Evolutionary conservation across 345 rosid genomes (phyloP).

Genomic region (Punica granatum): DNA sequence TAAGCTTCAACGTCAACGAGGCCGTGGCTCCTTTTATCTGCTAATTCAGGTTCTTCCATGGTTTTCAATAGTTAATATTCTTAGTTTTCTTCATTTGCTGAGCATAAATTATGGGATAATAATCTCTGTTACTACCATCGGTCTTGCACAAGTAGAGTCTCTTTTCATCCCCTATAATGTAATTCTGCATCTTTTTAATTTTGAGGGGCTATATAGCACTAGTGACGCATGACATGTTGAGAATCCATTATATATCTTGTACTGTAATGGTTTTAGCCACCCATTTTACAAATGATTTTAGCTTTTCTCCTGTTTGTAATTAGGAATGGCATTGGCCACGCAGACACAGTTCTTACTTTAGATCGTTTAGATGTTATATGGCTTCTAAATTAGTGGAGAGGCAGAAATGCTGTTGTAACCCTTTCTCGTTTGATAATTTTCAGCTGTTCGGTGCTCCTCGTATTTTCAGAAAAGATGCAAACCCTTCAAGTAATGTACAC

Average conservation of each 20-base stretch:
- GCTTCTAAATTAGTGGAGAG: background rate
- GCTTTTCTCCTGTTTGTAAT: background rate
- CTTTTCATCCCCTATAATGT: background rate
- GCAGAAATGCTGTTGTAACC: background rate
- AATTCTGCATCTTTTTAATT: too few relatives aligned
- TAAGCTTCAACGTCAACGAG: slow-evolving; percentile 37
- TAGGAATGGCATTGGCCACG: background rate
- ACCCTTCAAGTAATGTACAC: slow-evolving; percentile 10
- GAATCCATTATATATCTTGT: background rate
- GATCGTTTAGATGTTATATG: background rate
- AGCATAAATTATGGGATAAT: background rate
- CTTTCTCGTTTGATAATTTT: background rate
- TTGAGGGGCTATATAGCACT: too few relatives aligned
- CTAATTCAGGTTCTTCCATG: slow-evolving; percentile 47
- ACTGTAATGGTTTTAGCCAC: background rate
- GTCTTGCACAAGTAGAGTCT: background rate
- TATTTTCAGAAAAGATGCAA: slow-evolving; percentile 32
- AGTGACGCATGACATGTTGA: background rate
- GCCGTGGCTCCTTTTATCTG: slow-evolving; percentile 33
- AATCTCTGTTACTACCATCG: background rate
- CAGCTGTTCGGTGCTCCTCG: slow-evolving; percentile 62
- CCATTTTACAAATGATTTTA: background rate
- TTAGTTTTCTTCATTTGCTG: background rate
- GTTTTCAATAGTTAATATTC: background rate
- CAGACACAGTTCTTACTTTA: background rate